Conservation (phyloP, 371 early-diverging fungal species). For the Lichtheimia corymbifera region DNA sequence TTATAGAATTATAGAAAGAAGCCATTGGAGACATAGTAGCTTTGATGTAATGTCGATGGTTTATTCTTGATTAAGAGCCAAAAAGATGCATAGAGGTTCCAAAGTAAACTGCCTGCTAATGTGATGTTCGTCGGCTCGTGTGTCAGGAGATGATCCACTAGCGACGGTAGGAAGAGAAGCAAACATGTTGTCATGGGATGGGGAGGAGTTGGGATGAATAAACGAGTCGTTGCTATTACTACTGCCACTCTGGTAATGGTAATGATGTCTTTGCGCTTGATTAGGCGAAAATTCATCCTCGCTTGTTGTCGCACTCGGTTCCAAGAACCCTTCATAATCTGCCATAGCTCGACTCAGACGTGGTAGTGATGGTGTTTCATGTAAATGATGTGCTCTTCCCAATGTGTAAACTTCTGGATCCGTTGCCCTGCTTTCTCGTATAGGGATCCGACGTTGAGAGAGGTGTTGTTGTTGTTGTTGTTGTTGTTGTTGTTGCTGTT, state of each 20-base stretch:
- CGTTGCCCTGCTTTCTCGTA: no score
- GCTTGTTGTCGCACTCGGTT: background rate
- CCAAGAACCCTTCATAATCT: conserved; percentile 15
- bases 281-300: background rate
- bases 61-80: conserved; percentile 7
- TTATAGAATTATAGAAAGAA: background rate
- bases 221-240: background rate
- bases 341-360: conserved; percentile 4
- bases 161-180: background rate
- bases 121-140: background rate
- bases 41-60: background rate
- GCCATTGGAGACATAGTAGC: background rate
- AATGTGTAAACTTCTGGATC: no score
- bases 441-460: background rate
- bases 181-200: background rate
- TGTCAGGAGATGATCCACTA: background rate
- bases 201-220: background rate
- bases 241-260: background rate
- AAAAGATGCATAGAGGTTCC: conserved; percentile 10
- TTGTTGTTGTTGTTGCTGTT: background rate
- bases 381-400: background rate
- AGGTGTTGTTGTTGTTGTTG: conserved; percentile 5
- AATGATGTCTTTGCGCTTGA: background rate
- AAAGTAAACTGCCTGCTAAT: conserved; percentile 1
- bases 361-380: background rate